Evolutionary conservation across 768 basidiomycete species (phyloP).

Genomic region (Leccinum variicolor): DNA sequence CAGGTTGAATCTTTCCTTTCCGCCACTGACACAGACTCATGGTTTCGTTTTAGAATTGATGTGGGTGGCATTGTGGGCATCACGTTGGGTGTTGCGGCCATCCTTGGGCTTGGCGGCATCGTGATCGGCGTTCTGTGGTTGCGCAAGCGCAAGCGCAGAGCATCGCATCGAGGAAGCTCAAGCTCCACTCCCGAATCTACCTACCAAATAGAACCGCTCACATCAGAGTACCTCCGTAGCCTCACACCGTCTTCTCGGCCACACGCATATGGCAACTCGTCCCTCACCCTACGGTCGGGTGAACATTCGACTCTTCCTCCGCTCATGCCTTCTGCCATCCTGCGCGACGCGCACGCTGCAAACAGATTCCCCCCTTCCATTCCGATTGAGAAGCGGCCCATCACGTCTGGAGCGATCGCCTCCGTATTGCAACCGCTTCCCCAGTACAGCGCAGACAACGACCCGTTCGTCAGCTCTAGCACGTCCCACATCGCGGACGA

Average conservation of each 20-base stretch:
- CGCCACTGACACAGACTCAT: constrained; percentile 3
- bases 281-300: neutral
- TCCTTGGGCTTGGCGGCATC: neutral
- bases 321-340: constrained; percentile 10
- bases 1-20: constrained; percentile 7
- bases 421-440: constrained; percentile 2
- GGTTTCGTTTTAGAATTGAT: constrained; percentile 3
- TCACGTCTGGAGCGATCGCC: neutral
- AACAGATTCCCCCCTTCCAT: neutral
- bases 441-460: neutral
- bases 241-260: neutral
- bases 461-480: neutral
- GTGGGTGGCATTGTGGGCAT: constrained; percentile 7
- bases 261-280: neutral
- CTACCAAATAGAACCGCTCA: constrained; percentile 3
- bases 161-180: neutral
- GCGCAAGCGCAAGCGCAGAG: constrained; percentile 9
- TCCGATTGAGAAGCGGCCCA: neutral
- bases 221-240: neutral
- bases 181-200: neutral
- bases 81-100: constrained; percentile 8
- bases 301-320: neutral
- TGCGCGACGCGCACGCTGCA: constrained; percentile 6
- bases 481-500: neutral
- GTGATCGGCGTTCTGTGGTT: constrained; percentile 5